Conservation (phyloP, 75 land plant species). For the Pinus taeda region DNA sequence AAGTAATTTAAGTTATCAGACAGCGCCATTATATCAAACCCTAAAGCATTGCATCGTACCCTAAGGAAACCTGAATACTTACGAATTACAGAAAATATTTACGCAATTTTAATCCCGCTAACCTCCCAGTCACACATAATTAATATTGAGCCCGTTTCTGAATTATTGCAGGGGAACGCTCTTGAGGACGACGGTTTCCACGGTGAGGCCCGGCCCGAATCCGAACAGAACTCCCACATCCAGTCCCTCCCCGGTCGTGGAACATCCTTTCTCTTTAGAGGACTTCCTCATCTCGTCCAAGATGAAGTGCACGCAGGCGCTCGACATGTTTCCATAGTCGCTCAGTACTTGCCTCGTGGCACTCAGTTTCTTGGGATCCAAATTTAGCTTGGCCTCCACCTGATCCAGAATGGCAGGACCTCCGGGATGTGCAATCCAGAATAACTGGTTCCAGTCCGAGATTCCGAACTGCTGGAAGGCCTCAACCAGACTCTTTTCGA, state of each 20-base stretch:
- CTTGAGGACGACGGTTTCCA: conserved; percentile 24
- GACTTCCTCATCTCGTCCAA: conserved; percentile 27
- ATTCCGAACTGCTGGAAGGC: conserved; percentile 20
- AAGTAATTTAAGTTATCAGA: too few species aligned
- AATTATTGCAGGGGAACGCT: neutral
- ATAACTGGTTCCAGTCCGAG: conserved; percentile 29
- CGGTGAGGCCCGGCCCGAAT: conserved; percentile 40
- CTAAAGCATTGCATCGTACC: too few species aligned
- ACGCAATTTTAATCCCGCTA: too few species aligned
- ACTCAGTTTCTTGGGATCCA: conserved; percentile 17
- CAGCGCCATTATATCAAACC: too few species aligned
- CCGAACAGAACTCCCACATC: conserved; percentile 28
- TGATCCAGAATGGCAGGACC: conserved; percentile 40
- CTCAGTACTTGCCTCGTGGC: conserved; percentile 25
- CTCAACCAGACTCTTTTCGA: conserved; percentile 15
- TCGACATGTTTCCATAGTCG: conserved; percentile 40
- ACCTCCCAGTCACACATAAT: too few species aligned
- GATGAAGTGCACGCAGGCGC: conserved; percentile 34
- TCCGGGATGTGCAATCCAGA: conserved; percentile 39
- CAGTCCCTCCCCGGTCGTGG: conserved; percentile 27
- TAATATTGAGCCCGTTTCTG: too few species aligned
- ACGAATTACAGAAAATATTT: too few species aligned
- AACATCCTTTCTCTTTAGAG: conserved; percentile 1
- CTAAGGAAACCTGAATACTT: too few species aligned
- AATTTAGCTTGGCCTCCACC: conserved; percentile 29